Base-by-base conservation (phyloP, 2,329 filamentous ascomycete species). In the Xylariaceae sp. region DNA sequence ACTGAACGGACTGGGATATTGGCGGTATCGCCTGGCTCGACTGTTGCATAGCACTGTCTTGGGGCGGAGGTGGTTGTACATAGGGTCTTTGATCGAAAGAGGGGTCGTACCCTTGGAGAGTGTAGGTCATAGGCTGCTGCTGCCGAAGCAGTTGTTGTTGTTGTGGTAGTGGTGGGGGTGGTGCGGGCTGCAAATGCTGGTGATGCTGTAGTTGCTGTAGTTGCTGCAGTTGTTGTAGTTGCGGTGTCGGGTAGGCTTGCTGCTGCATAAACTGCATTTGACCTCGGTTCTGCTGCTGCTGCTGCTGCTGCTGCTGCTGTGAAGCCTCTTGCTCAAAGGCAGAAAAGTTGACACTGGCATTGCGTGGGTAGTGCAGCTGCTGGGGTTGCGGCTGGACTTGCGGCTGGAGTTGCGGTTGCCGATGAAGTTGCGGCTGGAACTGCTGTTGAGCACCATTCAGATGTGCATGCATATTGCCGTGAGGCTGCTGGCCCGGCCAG, bases 1-100 rank as follows among this genome's bases (percentile, higher is more conserved):
- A 59, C 28, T 61, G 59, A 24, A 56, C 51, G 13, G 64, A 59
- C 31, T 65, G 67, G 31, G 59, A 56, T 26, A 53, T 50, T 16
- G 61, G 50, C n/a, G 58, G 56, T 38, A 51, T 41, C 44, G 46
- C 45, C 29, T 50, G 50, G 9, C 36, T 36, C 6, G 41, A 43
- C 36, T 38, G 26, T 36, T 44, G 37, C 31, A 48, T 50, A 6
- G 21, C 21, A 26, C 43, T 33, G 28, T 50, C 48, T 39, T 50
- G 48, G n/a, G n/a, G n/a, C 33, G 48, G 53, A 26, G 39, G 36
- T 11, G 36, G 29, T 15, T 50, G 47, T 23, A 34, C 40, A 35
- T 48, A 46, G 36, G 52, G 50, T 48, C 50, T 50, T 37, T 59
- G 56, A 26, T 55, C 54, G 38, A 55, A 54, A 31, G 53, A 54